Base-by-base conservation (phyloP, 768 basidiomycete genomes). In the Hygrophoropsis aurantiaca region DNA sequence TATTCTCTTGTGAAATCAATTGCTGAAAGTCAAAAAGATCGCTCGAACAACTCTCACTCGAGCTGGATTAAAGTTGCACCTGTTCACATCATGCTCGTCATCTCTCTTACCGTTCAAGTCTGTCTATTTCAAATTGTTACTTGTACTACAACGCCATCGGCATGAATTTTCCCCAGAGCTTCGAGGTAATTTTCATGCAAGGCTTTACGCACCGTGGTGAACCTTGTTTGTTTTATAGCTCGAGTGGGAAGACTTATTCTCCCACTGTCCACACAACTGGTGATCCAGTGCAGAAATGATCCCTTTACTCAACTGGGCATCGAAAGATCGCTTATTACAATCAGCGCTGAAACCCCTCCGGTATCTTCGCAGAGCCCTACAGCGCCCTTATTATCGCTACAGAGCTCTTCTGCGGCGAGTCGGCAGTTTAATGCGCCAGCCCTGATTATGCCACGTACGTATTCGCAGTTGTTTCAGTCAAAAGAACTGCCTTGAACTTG, bases 81-180 rank as follows among this genome's bases (percentile, higher is more conserved):
- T 66, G 37, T 80, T 79, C 60, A 70, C 70, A 26, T 61, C 69
- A 37, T 81, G 80, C 56, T 61, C 74, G 18, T 52, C 67, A 23
- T 55, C 61, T 44, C 58, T 73, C 21, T 54, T 63, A 33, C 67
- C 65, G 10, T 68, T 72, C 63, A 82, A 80, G 63, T 57, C 62
- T 32, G 71, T 69, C 13, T 82, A 81, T 62, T 69, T 78, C 58
- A 70, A 69, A 51, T 61, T 81, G 46, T 65, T 82, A 34, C 63
- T 67, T 34, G 61, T 73, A 53, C 57, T 77, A 11, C 63, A 71
- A 51, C 60, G 63, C 40, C 72, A 69, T 24, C 58, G 66, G 21
- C 37, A 49, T 13, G 50, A 49, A 34, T 66, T 65, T 55, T 40
- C 42, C 16, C 11, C 30, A 0, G 66, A 68, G 11, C 53, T 68